Evolutionary conservation across 306 rosid genomes (phyloP).

Genomic region (Leucaena leucocephala): DNA sequence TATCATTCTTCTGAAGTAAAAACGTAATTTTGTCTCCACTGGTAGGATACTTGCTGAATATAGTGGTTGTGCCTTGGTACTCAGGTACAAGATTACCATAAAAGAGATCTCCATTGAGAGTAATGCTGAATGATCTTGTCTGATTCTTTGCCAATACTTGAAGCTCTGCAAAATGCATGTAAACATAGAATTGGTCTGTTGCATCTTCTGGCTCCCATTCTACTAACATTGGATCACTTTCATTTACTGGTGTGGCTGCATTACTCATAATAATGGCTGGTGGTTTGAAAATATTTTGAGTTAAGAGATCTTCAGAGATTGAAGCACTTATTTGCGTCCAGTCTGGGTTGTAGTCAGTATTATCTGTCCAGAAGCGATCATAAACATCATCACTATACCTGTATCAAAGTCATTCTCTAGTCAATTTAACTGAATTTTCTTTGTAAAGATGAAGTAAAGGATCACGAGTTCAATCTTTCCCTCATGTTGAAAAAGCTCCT

Average conservation of each 20-base stretch:
- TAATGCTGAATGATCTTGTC: slow-evolving; percentile 41
- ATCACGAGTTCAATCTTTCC: neutral
- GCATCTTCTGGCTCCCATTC: neutral
- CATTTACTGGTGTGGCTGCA: slow-evolving; percentile 29
- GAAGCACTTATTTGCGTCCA: slow-evolving; percentile 20
- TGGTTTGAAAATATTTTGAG: neutral
- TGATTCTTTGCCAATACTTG: slow-evolving; percentile 26
- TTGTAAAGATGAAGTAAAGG: neutral
- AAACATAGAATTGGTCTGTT: slow-evolving; percentile 19
- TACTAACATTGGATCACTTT: slow-evolving; percentile 12
- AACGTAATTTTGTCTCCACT: neutral
- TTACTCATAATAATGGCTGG: slow-evolving; percentile 38
- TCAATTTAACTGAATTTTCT: neutral
- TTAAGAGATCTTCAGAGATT: neutral
- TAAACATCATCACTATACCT: slow-evolving; percentile 42
- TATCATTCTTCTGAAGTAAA: slow-evolving; percentile 6
- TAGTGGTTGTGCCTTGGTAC: accelerated
- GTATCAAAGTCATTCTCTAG: neutral
- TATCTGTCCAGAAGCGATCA: slow-evolving; percentile 33
- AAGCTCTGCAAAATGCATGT: slow-evolving; percentile 47
- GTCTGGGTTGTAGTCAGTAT: neutral
- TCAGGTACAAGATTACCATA: neutral
- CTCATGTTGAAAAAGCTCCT: neutral
- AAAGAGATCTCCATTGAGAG: neutral
- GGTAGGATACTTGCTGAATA: neutral